Percentiles rank a stretch among this genome's conserved stretches.
phyloP scores from a whole-genome alignment of 148 eudicot species.

The Chenopodium album region DNA sequence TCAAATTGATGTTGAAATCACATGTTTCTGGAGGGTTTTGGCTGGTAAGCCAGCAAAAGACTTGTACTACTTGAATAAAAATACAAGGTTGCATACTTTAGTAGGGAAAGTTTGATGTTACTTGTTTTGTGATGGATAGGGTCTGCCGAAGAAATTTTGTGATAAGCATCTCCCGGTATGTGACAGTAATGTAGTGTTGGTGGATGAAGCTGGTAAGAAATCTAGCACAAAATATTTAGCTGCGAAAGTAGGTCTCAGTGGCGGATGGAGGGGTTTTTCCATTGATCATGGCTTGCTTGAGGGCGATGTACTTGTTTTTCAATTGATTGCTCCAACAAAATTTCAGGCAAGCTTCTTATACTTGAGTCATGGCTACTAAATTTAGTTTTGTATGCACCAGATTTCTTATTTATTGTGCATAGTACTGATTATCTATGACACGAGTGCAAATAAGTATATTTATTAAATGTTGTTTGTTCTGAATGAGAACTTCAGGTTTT shows the following conservation, averaged over 20 bases:
- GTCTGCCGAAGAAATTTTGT: conserved; percentile 33
- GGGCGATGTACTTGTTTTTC: conserved; percentile 39
- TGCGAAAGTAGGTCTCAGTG: conserved; percentile 36
- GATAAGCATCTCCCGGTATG: conserved; percentile 26
- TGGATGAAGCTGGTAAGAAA: conserved; percentile 33
- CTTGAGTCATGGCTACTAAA: neutral
- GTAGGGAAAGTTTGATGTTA: neutral
- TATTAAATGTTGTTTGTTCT: neutral
- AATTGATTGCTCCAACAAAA: conserved; percentile 24
- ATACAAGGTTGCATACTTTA: too few relatives aligned
- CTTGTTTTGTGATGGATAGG: conserved; percentile 26
- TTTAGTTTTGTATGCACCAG: neutral
- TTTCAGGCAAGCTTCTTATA: conserved; percentile 26
- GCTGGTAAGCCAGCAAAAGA: conserved; percentile 30
- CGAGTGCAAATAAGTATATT: neutral
- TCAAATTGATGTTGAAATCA: conserved; percentile 36
- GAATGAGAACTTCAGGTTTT: neutral
- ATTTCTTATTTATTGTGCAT: neutral
- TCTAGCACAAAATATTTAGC: conserved; percentile 26
- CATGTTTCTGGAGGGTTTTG: conserved; percentile 38
- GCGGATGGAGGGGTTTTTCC: conserved; percentile 42
- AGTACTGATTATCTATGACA: neutral
- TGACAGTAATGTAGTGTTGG: conserved; percentile 23
- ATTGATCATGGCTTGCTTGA: conserved; percentile 29
- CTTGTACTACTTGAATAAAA: neutral